phyloP scores from a whole-genome alignment of 2,329 filamentous ascomycete genomes.

The Sordariomycetes sp. region DNA sequence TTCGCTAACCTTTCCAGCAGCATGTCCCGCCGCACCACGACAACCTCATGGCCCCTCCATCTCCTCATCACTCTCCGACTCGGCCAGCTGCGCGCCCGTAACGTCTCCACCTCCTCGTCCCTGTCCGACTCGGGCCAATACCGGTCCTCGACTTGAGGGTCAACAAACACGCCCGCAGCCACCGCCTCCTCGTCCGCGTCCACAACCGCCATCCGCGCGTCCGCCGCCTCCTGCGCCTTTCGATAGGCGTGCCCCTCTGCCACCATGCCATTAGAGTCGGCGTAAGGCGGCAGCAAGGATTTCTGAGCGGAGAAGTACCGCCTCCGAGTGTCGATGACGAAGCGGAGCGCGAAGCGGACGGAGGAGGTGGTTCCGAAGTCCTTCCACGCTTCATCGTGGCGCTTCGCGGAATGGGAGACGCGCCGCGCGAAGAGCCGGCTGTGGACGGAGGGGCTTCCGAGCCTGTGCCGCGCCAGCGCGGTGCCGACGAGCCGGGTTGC shows the following conservation, averaged over 20 bases:
- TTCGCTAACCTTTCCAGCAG: too few species aligned
- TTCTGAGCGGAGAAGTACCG: not conserved
- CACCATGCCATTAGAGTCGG: not conserved
- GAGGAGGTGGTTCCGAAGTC: not conserved
- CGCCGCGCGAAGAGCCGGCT: not conserved
- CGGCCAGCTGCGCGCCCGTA: not conserved
- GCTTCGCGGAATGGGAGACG: not conserved
- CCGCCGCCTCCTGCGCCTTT: not conserved
- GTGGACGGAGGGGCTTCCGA: not conserved
- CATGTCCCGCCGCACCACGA: too few species aligned
- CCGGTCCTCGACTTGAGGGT: not conserved
- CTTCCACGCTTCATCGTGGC: not conserved
- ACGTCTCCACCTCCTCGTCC: not conserved
- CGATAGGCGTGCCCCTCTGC: not conserved
- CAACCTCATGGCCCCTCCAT: too few species aligned
- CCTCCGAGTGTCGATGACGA: not conserved
- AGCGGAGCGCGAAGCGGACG: not conserved
- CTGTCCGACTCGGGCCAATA: not conserved
- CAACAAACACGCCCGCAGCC: not conserved
- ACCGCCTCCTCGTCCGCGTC: not conserved
- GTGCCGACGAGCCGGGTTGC: not conserved
- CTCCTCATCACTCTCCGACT: too few species aligned
- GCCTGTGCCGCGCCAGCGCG: not conserved
- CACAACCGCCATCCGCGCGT: not conserved
- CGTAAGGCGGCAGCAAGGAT: too few species aligned